Base-by-base conservation (phyloP, 371 early-diverging fungal genomes). In the Mortierella sp. region DNA sequence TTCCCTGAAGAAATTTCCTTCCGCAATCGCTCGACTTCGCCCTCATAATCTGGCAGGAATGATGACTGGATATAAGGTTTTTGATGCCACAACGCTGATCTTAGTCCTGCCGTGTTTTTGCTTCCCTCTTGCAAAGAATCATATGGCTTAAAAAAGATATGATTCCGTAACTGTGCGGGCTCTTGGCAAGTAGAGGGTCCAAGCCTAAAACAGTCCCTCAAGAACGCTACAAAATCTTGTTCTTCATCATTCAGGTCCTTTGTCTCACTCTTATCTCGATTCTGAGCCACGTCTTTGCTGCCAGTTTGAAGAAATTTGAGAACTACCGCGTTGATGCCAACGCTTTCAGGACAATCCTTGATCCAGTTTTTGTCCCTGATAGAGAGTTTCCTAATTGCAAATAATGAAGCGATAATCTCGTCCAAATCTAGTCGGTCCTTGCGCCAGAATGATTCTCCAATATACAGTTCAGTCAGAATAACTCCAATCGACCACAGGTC, bases 401-500 rank as follows among this genome's bases (percentile, higher is more conserved):
- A 85, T 3, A 85, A 69, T 0, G 85, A 80, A 10, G 63, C 70
- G 19, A 83, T 67, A 33, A 85, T 28, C 41, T 81, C 81, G 7
- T 81, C 82, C 67, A 85, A 50, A 53, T 85, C 85, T 41, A 71
- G 61, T 32, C 74, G 68, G 28, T 83, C 76, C 47, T 70, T 77
- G 43, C 74, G 69, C 92, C 92, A 92, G 60, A 91, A 91, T 16
- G 88, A 83, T 52, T 85, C 83, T 36, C 89, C 86, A 3, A 86
- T 83, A 53, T 84, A 86, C 65, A 89, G 84, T 67, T 92, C 92
- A 0, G 86, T 72, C 16, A 93, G 63, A n/a, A 92, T 86, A 3
- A 91, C 74, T 0, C 88, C 93, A 16, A 89, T 59, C 4, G 91
- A 88, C 93, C 93, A 93, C 11, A 89, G 47, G 69, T 92, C 92